A percentile compares a stretch with the other conserved stretches of the same genome.
phyloP scores from a whole-genome alignment of 441 rosid species.

The Corymbia citriodora region DNA sequence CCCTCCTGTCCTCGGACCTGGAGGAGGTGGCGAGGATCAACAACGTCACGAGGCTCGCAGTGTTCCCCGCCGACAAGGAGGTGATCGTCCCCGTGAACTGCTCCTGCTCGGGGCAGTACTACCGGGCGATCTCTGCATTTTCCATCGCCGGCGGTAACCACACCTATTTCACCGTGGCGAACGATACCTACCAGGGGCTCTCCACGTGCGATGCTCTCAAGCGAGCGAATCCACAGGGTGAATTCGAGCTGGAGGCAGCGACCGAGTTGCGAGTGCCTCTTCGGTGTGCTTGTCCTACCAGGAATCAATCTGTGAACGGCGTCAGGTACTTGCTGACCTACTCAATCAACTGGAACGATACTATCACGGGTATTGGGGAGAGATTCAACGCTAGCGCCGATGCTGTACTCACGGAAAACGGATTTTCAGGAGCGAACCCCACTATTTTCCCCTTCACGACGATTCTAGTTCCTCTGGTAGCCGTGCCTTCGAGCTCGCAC shows the following conservation, averaged over 20 bases:
- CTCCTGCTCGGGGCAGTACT: conserved; percentile 31
- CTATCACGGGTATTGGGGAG: conserved; percentile 11
- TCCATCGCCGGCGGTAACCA: not conserved
- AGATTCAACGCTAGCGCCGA: conserved; percentile 24
- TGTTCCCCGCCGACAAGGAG: conserved; percentile 26
- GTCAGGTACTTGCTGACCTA: conserved; percentile 30
- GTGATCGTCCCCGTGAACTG: conserved; percentile 42
- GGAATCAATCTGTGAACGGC: conserved; percentile 21
- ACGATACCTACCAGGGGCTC: conserved; percentile 26
- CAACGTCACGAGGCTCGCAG: conserved; percentile 17
- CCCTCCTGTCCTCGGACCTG: conserved; percentile 28
- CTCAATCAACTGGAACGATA: conserved; percentile 16
- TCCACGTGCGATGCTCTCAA: conserved; percentile 28
- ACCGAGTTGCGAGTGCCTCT: conserved; percentile 25
- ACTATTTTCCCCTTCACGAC: conserved; percentile 28
- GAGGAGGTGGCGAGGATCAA: conserved; percentile 28
- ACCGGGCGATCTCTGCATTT: conserved; percentile 30
- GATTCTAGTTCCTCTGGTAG: conserved; percentile 28
- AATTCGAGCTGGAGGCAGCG: conserved; percentile 5
- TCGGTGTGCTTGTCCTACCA: conserved; percentile 51
- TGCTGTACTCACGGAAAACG: conserved; percentile 29
- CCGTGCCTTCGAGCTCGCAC: conserved; percentile 23
- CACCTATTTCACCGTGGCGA: conserved; percentile 25
- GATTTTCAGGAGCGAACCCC: conserved; percentile 13
- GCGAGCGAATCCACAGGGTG: conserved; percentile 13